Conservation (phyloP, 139 green algal genomes). For the Yamagishiella unicocca region DNA sequence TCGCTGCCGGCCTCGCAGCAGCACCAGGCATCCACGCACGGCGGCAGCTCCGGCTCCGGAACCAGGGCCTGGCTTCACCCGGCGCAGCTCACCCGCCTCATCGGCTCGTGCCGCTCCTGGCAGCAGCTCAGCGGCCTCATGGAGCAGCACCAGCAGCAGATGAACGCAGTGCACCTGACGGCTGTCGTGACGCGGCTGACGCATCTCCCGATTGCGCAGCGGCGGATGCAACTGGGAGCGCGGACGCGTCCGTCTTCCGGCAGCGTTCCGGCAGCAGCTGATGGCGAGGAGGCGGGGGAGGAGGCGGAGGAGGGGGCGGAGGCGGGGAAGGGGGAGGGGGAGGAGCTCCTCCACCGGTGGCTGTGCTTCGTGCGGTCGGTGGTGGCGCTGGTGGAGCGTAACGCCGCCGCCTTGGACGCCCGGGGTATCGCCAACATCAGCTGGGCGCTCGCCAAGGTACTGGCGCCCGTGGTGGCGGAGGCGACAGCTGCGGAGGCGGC, state of each 20-base stretch:
- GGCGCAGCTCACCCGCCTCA: neutral
- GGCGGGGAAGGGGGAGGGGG: neutral
- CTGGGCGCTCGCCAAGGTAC: slow-evolving; percentile 16
- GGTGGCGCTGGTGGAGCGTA: neutral
- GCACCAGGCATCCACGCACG: neutral
- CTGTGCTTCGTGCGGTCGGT: neutral
- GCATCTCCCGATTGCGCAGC: slow-evolving; percentile 1
- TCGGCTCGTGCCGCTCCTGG: neutral
- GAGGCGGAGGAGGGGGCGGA: neutral
- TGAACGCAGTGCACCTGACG: slow-evolving; percentile 40
- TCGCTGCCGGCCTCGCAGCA: neutral
- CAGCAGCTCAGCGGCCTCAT: neutral
- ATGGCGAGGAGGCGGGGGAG: neutral
- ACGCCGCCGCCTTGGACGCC: neutral
- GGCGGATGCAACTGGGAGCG: too few relatives aligned
- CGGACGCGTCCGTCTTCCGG: too few relatives aligned
- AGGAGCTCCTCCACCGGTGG: neutral
- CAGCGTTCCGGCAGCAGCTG: neutral
- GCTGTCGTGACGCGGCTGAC: slow-evolving; percentile 26
- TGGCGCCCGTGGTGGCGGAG: neutral
- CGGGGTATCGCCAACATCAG: slow-evolving; percentile 24
- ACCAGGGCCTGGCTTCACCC: neutral
- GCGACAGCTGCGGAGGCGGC: neutral
- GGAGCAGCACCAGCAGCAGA: neutral
- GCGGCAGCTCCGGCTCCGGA: neutral